Conservation (phyloP, 1,284 basidiomycete species). For the Ustilago cynodontis region DNA sequence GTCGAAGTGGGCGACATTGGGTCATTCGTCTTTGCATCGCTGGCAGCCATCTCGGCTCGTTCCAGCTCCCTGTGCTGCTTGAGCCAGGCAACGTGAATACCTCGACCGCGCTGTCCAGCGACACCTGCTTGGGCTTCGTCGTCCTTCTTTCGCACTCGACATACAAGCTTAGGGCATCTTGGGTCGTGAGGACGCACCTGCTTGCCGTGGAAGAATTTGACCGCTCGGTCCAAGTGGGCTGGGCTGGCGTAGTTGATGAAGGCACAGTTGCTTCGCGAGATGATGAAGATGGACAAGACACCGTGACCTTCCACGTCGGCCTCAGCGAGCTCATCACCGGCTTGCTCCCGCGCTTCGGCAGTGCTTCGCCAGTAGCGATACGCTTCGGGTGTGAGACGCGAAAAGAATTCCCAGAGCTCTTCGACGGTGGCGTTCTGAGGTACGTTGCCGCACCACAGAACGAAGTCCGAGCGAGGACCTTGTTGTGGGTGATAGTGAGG, state of each 20-base stretch:
- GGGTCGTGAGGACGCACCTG: slow-evolving; percentile 78
- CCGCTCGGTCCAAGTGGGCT: slow-evolving; percentile 77
- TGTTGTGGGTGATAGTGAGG: slow-evolving; percentile 54
- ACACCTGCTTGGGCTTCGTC: slow-evolving; percentile 91
- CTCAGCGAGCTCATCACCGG: background rate
- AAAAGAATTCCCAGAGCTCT: slow-evolving; percentile 89
- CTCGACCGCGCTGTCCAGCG: slow-evolving; percentile 87
- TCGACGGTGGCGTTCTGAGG: slow-evolving; percentile 84
- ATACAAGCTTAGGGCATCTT: slow-evolving; percentile 83
- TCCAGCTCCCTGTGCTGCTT: slow-evolving; percentile 73
- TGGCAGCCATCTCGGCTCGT: slow-evolving; percentile 11
- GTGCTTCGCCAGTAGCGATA: slow-evolving; percentile 26
- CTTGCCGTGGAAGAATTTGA: slow-evolving; percentile 79
- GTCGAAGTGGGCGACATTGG: background rate
- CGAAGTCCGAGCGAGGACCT: slow-evolving; percentile 84
- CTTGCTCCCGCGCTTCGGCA: slow-evolving; percentile 19
- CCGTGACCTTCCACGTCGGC: slow-evolving; percentile 72
- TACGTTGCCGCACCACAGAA: slow-evolving; percentile 95
- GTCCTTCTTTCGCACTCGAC: slow-evolving; percentile 83
- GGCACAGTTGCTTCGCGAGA: slow-evolving; percentile 89
- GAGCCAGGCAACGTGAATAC: slow-evolving; percentile 82
- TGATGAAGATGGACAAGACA: slow-evolving; percentile 89
- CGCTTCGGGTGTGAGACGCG: slow-evolving; percentile 44
- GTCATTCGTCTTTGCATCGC: background rate
- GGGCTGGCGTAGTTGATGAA: slow-evolving; percentile 88